Evolutionary conservation across 768 basidiomycete genomes (phyloP).

Genomic region (Mycena alexandri): DNA sequence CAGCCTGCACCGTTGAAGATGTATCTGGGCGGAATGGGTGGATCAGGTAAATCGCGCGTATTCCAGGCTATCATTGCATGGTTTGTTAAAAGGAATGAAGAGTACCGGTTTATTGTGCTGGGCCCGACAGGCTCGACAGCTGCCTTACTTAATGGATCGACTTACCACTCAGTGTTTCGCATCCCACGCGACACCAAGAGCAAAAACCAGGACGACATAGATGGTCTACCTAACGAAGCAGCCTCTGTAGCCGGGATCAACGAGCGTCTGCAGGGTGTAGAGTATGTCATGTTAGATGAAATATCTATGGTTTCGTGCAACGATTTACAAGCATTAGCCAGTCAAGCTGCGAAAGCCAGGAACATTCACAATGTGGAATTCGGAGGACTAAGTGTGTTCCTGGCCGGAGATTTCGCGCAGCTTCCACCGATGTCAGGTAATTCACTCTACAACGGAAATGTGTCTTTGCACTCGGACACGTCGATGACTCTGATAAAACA

Average conservation of each 20-base stretch:
- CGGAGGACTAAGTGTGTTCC: constrained; percentile 48
- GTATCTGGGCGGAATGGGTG: constrained; percentile 50
- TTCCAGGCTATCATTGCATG: constrained; percentile 41
- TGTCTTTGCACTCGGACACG: constrained; percentile 2
- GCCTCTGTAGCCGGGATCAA: constrained; percentile 1
- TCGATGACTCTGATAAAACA: constrained; percentile 20
- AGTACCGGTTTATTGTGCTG: constrained; percentile 40
- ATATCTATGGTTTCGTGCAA: constrained; percentile 50
- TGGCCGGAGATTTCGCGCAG: constrained; percentile 52
- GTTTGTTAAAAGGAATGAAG: constrained; percentile 40
- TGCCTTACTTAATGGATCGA: constrained; percentile 48
- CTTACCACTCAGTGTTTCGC: constrained; percentile 48
- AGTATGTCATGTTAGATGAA: constrained; percentile 53
- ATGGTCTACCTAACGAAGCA: constrained; percentile 6
- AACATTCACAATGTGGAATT: constrained; percentile 37
- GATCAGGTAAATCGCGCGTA: constrained; percentile 49
- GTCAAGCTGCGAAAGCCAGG: constrained; percentile 36
- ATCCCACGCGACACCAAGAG: constrained; percentile 3
- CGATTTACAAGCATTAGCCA: constrained; percentile 43
- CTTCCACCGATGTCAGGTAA: constrained; percentile 42
- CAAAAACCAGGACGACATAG: background rate
- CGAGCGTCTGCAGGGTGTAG: constrained; percentile 37
- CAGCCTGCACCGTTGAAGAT: constrained; percentile 41
- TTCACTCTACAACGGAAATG: constrained; percentile 33
- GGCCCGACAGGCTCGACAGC: constrained; percentile 52